These are phyloP conservation scores for Coelastrella sp. DNA, from an alignment of 139 green algal species.

Conservation along the genomic window DNA sequence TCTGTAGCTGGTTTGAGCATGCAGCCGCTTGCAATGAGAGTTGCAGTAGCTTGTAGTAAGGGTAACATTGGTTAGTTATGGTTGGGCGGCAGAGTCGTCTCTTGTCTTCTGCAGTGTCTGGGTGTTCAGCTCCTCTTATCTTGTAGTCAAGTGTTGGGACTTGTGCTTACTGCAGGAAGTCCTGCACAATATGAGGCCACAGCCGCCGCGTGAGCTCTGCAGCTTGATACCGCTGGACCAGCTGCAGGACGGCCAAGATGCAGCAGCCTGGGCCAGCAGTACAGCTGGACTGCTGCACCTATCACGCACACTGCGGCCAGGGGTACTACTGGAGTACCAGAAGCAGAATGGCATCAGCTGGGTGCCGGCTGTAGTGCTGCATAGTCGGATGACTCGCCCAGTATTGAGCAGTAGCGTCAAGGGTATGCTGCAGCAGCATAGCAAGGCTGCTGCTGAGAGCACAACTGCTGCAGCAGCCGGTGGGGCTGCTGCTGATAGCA, in stretches of 20 bases:
- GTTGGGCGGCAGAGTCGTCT: too few species aligned
- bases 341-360: not conserved
- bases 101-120: too few species aligned
- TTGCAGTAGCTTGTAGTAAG: too few species aligned
- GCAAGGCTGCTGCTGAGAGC: not conserved
- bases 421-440: not conserved
- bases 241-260: not conserved
- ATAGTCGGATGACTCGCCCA: slow-evolving; percentile 1
- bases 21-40: too few species aligned
- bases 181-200: not conserved
- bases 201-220: not conserved
- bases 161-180: not conserved
- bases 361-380: slow-evolving; percentile 7
- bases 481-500: not conserved
- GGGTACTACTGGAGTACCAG: slow-evolving; percentile 21
- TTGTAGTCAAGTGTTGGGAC: not conserved
- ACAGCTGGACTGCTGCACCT: not conserved
- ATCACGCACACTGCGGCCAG: not conserved
- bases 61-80: too few species aligned
- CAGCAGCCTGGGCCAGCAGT: not conserved
- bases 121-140: too few species aligned
- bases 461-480: not conserved
- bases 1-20: not conserved
- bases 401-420: not conserved
- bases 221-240: not conserved